Base-by-base conservation (phyloP, 2,329 filamentous ascomycete species). In the Colletotrichum kahawae region DNA sequence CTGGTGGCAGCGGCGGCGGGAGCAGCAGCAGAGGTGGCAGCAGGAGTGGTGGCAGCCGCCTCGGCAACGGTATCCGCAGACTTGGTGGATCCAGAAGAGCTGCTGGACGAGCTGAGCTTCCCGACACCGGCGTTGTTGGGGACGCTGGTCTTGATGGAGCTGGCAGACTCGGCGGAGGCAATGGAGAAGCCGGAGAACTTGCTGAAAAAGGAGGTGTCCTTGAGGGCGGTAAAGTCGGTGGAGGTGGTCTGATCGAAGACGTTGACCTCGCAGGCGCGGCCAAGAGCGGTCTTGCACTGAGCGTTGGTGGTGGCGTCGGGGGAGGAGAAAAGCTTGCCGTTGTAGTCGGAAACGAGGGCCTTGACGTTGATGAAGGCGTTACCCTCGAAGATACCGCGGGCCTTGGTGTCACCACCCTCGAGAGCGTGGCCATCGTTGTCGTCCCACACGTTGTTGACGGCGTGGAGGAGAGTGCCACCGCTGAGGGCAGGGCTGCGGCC, bases 361-460 rank as follows among this genome's bases (percentile, higher is more conserved):
- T 77, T 78, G 38, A 80, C 78, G 70, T 79, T 77, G 51, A 73
- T 72, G 43, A 81, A 81, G 4, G 76, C 78, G 38, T 80, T 80
- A 6, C 80, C 81, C 51, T 82, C 80, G 48, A 79, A 81, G 5
- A 82, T 65, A 7, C 71, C 81, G 67, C 77, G 77, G 18, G 77
- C 80, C 13, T 31, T 60, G 2, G 69, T 67, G 2, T 74, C 76
- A 14, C 75, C 79, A 6, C 80, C 80, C 74, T 82, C 80, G 27
- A 82, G 76, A 5, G 77, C 75, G 62, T 82, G 81, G 7, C 81
- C 81, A 12, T 78, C 78, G 62, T 76, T 79, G 21, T 78, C 78
- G 10, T 67, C 31, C 79, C 80, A 82, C 4, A 82, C 79, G 54
- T 80, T 82, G 77, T 82, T 82, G 38, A 82, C 79, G 5, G 81